Conservation (phyloP, 2,329 filamentous ascomycete genomes). For the Verticillium alfalfae region DNA sequence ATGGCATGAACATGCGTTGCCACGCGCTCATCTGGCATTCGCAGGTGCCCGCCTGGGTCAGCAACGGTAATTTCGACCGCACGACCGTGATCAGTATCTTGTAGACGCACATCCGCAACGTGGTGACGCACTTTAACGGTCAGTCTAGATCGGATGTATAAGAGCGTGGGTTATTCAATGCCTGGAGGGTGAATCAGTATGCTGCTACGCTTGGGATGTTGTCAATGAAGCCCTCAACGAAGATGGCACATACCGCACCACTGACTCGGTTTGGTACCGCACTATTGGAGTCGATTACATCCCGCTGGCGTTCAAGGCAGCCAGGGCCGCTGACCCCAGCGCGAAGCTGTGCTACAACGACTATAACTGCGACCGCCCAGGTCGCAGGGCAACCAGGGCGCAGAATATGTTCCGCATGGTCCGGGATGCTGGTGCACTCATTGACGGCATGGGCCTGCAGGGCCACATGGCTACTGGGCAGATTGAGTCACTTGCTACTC, state of each 20-base stretch:
- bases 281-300: conserved; percentile 68
- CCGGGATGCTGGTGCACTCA: conserved; percentile 57
- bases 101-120: conserved; percentile 52
- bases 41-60: conserved; percentile 56
- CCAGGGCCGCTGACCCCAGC: conserved; percentile 58
- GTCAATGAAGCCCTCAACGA: conserved; percentile 62
- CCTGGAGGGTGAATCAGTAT: not conserved
- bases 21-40: conserved; percentile 64
- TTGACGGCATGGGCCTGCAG: conserved; percentile 60
- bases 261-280: conserved; percentile 55
- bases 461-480: conserved; percentile 43
- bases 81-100: conserved; percentile 48
- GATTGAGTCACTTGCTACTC: conserved; percentile 39
- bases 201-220: conserved; percentile 39
- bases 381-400: conserved; percentile 25
- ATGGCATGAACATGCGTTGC: conserved; percentile 56
- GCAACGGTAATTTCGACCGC: conserved; percentile 41
- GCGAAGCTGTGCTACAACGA: conserved; percentile 76
- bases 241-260: conserved; percentile 48
- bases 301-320: conserved; percentile 63
- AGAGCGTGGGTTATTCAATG: conserved; percentile 16
- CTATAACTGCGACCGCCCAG: conserved; percentile 59
- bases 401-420: conserved; percentile 53
- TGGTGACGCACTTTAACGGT: conserved; percentile 56
- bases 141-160: conserved; percentile 51